Evolutionary conservation across 495 filamentous ascomycete genomes (phyloP), one percentile per base, ranked within the genome.

Genomic region (Clavariopsis aquatica): DNA sequence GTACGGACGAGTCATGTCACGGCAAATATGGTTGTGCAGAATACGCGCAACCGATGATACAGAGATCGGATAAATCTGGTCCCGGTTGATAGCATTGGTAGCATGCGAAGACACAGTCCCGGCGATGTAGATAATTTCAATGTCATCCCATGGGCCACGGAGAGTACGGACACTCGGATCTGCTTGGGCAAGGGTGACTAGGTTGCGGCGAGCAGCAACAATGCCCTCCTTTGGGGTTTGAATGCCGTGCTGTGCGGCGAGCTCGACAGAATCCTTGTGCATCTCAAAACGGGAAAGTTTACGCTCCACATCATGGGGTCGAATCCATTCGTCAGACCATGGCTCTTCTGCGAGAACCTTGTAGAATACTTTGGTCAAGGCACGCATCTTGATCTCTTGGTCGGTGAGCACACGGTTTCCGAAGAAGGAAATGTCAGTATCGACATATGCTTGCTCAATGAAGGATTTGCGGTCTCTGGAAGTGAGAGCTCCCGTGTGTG

Each of bases 121-220:
- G 8, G 68, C 57, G 26, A 70, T 67, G 41, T 59, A 70, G n/a
- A 70, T 70, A 24, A 70, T 54, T 29, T 70, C 68, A 45, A 70
- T 70, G 5, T 64, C 63, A 26, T 70, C 68, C 24, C 49, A 70
- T n/a, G 68, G 68, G 4, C 56, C 63, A 23, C 56, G 66, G 19
- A 23, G 27, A 17, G 20, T 51, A 15, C 23, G 51, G 24, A 60
- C 28, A 41, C 34, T 29, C 12, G 56, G 47, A 10, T 49, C 27
- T 7, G 47, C 19, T 15, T 64, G 10, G 38, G 9, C n/a, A 17
- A 10, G 3, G 43, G 17, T 20, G 19, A 49, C 43, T 34, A 56
- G n/a, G 10, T 17, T 29, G 15, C 38, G 46, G 22, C 68, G 64
- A 22, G 68, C 68, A 29, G 63, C 68, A 20, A 20, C 26, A 34